Conservation (phyloP, 2,329 filamentous ascomycete species). For the Chrysoporthe deuterocubensis region DNA sequence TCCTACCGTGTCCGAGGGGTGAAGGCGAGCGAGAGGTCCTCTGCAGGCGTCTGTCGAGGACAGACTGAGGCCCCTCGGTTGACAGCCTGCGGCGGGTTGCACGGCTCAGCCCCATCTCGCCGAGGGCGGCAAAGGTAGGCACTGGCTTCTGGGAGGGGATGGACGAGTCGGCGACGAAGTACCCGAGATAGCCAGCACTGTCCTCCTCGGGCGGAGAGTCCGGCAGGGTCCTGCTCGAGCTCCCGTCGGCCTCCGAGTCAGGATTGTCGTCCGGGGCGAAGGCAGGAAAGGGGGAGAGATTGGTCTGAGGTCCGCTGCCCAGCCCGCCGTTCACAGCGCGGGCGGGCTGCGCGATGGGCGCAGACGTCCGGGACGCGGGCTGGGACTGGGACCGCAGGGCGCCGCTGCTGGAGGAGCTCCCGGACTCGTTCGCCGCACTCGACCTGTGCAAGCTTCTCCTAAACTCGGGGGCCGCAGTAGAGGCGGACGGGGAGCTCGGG, state of each 20-base stretch:
- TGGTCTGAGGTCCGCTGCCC: constrained; percentile 45
- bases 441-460: constrained; percentile 62
- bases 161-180: constrained; percentile 41
- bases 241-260: constrained; percentile 52
- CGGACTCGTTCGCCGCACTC: constrained; percentile 52
- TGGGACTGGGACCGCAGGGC: constrained; percentile 70
- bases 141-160: constrained; percentile 35
- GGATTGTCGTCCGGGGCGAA: constrained; percentile 58
- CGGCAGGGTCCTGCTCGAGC: constrained; percentile 43
- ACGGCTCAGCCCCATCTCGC: constrained; percentile 48
- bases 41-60: constrained; percentile 57
- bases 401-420: constrained; percentile 52
- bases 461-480: constrained; percentile 53
- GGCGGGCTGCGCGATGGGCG: constrained; percentile 39
- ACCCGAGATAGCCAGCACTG: constrained; percentile 43
- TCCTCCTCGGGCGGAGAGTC: constrained; percentile 56
- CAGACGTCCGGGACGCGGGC: constrained; percentile 56
- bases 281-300: constrained; percentile 57
- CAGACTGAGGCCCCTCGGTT: constrained; percentile 57
- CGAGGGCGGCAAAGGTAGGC: constrained; percentile 50
- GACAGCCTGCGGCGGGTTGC: constrained; percentile 53
- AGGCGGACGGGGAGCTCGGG: constrained; percentile 59
- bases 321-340: constrained; percentile 44
- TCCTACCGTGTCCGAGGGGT: constrained; percentile 54
- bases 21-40: constrained; percentile 61